phyloP scores from a whole-genome alignment of 2,329 filamentous ascomycete species.

The Meredithiella fracta region DNA sequence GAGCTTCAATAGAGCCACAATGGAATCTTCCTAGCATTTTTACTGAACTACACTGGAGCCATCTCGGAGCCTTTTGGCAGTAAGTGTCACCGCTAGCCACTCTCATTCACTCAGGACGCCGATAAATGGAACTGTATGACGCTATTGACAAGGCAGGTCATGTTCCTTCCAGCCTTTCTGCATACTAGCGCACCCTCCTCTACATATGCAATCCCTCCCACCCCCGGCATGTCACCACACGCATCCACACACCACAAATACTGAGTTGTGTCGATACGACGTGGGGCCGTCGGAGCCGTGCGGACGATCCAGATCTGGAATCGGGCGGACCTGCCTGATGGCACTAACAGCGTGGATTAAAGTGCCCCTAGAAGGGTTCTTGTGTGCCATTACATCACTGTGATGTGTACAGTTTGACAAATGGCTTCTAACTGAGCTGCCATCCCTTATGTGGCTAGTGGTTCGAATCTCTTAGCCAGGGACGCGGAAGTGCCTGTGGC shows the following conservation, averaged over 20 bases:
- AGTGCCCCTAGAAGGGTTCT: background rate
- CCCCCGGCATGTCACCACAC: background rate
- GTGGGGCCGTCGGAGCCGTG: constrained; percentile 12
- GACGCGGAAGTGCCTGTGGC: background rate
- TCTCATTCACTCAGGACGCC: constrained; percentile 1
- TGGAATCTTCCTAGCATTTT: background rate
- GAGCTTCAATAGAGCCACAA: constrained; percentile 13
- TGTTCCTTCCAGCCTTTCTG: constrained; percentile 4
- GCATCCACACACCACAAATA: background rate
- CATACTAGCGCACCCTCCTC: background rate
- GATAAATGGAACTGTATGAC: constrained; percentile 9
- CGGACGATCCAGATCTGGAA: constrained; percentile 3
- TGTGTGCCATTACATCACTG: background rate
- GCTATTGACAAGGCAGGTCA: constrained; percentile 5
- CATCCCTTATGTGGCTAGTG: background rate
- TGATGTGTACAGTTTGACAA: background rate
- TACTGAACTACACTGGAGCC: constrained; percentile 1
- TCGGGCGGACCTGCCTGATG: constrained; percentile 8
- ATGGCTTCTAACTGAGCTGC: background rate
- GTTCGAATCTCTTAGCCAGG: background rate
- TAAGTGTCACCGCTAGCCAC: background rate
- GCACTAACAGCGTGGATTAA: background rate
- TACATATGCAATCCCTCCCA: background rate
- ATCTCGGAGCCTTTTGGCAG: constrained; percentile 1
- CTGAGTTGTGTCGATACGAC: constrained; percentile 13